These are phyloP conservation scores for Salix caprea DNA, from an alignment of 345 rosid species.

Conservation along the genomic window DNA sequence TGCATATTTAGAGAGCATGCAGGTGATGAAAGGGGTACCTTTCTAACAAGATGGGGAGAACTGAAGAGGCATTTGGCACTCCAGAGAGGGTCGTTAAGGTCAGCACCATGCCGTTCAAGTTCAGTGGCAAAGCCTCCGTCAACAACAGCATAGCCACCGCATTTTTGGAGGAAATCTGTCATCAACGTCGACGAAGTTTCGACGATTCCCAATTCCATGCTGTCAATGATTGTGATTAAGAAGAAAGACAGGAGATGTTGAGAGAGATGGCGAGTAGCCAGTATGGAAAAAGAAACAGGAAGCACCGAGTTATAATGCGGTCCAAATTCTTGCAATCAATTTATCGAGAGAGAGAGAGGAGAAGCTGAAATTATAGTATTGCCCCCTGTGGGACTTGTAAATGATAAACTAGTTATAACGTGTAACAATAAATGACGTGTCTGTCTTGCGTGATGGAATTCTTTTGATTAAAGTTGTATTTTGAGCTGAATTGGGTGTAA, in stretches of 20 bases:
- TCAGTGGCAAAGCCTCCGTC: constrained; percentile 96
- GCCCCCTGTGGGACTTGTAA: neutral
- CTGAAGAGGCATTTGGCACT: constrained; percentile 84
- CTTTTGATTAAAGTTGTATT: no score
- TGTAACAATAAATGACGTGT: neutral
- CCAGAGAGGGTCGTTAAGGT: constrained; percentile 93
- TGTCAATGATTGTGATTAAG: neutral
- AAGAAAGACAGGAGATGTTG: neutral
- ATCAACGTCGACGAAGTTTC: constrained; percentile 30
- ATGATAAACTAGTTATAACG: neutral
- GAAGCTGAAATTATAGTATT: neutral
- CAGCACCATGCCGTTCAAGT: constrained; percentile 81
- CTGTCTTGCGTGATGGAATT: neutral
- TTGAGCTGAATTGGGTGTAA: no score
- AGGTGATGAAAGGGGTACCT: constrained; percentile 41
- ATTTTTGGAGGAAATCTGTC: constrained; percentile 53
- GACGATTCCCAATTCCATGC: constrained; percentile 36
- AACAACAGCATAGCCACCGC: constrained; percentile 74
- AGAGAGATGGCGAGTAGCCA: neutral
- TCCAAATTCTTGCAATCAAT: neutral
- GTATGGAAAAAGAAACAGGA: neutral
- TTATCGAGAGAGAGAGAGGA: neutral
- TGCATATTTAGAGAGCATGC: neutral
- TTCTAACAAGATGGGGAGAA: constrained; percentile 76
- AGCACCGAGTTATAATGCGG: neutral